Base-by-base conservation (phyloP, 1,139 yeast genomes). In the Saccharomycopsis hybrid region DNA sequence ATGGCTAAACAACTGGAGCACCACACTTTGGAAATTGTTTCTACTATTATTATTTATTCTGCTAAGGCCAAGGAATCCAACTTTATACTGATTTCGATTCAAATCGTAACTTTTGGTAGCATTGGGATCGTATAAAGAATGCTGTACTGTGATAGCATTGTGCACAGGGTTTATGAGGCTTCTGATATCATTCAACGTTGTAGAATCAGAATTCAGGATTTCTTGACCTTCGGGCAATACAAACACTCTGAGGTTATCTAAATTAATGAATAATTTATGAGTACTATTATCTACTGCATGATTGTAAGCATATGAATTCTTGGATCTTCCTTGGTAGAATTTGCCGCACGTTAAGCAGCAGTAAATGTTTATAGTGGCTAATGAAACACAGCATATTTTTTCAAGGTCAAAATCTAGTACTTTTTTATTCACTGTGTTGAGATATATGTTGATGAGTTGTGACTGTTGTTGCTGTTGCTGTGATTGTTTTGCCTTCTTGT, bases 321-420 rank as follows among this genome's bases (percentile, higher is more conserved):
- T 66, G 1, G 80, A 76, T 29, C 89, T 70, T 0, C 95, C 95
- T 58, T 80, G 85, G 50, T 78, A 74, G 65, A 78, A 86, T 59
- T 76, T 80, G 41, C 94, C 94, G 65, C 95, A 86, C 0, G 73
- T 74, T 36, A 86, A 65, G 59, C 95, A 86, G 40, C 87, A 80
- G 60, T 85, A 83, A 1, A 85, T 76, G 58, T 84, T 82, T 35
- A 73, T 66, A 42, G 72, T 73, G 0, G 86, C 71, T 18, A 85
- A 66, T 0, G 88, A 74, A 0, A 82, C 76, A 51, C 78, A 73
- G 62, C 95, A 86, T 1, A 78, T 64, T 59, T 78, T 79, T 43
- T 82, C 88, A 50, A 76, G 73, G 62, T 85, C 95, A 62, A 86
- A 85, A 60, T 86, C 88, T 5, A 86, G 67, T 5, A 68, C 64